These are phyloP conservation scores for Botrytis deweyae DNA, from an alignment of 2,329 filamentous ascomycete species.

Conservation along the genomic window DNA sequence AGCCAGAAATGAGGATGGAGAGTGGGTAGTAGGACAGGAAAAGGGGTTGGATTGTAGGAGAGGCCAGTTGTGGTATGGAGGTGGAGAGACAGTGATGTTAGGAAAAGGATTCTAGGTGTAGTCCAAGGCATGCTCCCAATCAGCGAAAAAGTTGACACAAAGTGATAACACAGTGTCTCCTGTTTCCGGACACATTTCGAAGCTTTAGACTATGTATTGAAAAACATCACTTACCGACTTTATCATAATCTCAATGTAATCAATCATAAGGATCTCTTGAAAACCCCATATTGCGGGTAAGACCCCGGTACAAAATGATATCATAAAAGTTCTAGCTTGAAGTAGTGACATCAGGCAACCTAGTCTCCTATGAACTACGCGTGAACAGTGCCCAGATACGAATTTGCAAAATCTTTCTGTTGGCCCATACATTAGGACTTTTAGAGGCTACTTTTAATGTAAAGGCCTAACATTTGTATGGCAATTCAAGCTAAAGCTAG, in stretches of 20 bases:
- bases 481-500: neutral
- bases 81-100: constrained; percentile 65
- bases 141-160: neutral
- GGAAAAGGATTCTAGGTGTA: constrained; percentile 57
- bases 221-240: neutral
- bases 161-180: neutral
- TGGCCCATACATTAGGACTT: neutral
- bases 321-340: neutral
- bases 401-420: neutral
- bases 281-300: neutral
- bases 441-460: neutral
- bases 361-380: neutral
- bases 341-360: neutral
- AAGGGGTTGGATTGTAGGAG: constrained; percentile 73
- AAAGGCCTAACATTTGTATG: neutral
- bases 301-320: neutral
- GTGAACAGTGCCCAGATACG: neutral
- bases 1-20: constrained; percentile 50
- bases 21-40: constrained; percentile 88
- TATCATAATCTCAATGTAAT: neutral
- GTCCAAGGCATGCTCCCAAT: neutral
- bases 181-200: too few relatives aligned
- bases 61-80: constrained; percentile 84
- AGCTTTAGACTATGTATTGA: neutral
- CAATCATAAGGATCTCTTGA: neutral